These are phyloP conservation scores for Salix brachista DNA, from an alignment of 345 rosid genomes.

Conservation along the genomic window DNA sequence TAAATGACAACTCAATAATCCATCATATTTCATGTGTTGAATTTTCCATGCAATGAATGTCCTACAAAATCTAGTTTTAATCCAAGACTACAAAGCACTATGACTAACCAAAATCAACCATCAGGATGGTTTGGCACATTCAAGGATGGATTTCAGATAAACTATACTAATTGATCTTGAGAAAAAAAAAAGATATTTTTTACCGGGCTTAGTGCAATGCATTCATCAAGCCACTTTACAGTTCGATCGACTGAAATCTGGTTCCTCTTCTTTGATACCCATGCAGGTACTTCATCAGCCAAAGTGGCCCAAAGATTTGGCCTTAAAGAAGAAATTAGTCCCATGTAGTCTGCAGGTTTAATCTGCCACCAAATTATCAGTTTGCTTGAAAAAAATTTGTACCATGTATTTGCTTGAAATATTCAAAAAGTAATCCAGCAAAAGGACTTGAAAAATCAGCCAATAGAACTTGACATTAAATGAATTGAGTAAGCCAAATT, in stretches of 20 bases:
- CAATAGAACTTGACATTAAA: not conserved
- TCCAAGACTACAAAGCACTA: not conserved
- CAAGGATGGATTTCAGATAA: not conserved
- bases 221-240: conserved; percentile 70
- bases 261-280: conserved; percentile 62
- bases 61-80: too few relatives aligned
- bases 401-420: not conserved
- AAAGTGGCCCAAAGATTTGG: conserved; percentile 60
- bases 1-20: too few relatives aligned
- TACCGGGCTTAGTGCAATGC: conserved; percentile 53
- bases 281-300: conserved; percentile 78
- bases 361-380: conserved; percentile 36
- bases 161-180: not conserved
- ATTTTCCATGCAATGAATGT: not conserved
- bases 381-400: too few relatives aligned
- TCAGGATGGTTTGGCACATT: not conserved
- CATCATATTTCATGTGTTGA: too few relatives aligned
- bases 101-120: not conserved
- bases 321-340: conserved; percentile 57
- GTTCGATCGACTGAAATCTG: conserved; percentile 61
- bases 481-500: conserved; percentile 4
- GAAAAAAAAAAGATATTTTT: not conserved
- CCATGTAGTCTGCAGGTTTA: conserved; percentile 55
- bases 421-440: not conserved
- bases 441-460: not conserved